These are phyloP conservation scores for Quercus variabilis DNA, from an alignment of 306 rosid species.

Conservation along the genomic window DNA sequence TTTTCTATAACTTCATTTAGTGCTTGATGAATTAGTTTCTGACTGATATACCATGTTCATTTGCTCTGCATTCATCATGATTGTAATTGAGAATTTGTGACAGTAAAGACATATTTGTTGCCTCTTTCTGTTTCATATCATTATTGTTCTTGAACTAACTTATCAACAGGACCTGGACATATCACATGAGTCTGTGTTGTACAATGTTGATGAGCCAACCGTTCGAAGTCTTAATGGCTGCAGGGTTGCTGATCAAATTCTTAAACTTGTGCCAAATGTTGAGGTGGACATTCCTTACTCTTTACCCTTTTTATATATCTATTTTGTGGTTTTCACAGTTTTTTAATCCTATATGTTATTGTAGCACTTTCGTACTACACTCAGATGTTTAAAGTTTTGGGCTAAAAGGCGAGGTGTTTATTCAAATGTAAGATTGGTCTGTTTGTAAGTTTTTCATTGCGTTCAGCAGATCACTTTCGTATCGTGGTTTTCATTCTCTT, in stretches of 20 bases:
- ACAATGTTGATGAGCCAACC: slow-evolving; percentile 80
- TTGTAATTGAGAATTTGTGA: not conserved
- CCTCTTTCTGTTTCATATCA: slow-evolving; percentile 14
- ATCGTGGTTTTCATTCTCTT: slow-evolving; percentile 3
- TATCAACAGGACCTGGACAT: slow-evolving; percentile 77
- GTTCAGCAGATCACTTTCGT: not conserved
- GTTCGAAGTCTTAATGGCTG: slow-evolving; percentile 97
- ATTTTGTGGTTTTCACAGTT: slow-evolving; percentile 27
- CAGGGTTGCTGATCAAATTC: slow-evolving; percentile 98
- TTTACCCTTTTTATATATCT: slow-evolving; percentile 12
- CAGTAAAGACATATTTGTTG: slow-evolving; percentile 5
- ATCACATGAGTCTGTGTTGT: slow-evolving; percentile 66
- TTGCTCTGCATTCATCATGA: not conserved
- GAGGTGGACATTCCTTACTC: slow-evolving; percentile 56
- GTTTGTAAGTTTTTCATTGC: not conserved
- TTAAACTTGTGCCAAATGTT: slow-evolving; percentile 87
- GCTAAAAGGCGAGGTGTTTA: slow-evolving; percentile 96
- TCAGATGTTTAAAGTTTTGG: slow-evolving; percentile 93
- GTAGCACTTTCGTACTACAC: slow-evolving; percentile 82
- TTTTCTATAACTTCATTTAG: slow-evolving; percentile 14
- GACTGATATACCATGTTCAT: not conserved
- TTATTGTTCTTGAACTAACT: slow-evolving; percentile 25
- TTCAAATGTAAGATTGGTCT: slow-evolving; percentile 71
- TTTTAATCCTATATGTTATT: slow-evolving; percentile 29
- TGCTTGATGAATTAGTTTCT: slow-evolving; percentile 1